phyloP scores from a whole-genome alignment of 805 yeast species.

The Barnettozyma salicaria region DNA sequence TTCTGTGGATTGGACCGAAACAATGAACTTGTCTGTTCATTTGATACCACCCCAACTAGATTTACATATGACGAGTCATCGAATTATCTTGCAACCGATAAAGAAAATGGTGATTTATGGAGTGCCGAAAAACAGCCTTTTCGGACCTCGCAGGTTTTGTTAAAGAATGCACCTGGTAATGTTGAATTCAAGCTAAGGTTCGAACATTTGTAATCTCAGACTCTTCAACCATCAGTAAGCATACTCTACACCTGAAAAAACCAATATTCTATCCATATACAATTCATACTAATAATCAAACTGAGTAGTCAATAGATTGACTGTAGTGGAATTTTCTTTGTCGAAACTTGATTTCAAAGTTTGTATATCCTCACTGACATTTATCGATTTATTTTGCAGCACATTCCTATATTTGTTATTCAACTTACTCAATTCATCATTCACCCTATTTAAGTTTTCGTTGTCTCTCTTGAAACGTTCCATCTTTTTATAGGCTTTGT shows the following conservation, averaged over 20 bases:
- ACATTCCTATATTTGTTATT: constrained; percentile 7
- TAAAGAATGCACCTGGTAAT: constrained; percentile 5
- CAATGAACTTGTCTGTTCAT: constrained; percentile 3
- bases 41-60: constrained; percentile 1
- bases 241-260: no score
- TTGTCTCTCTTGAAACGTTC: constrained; percentile 10
- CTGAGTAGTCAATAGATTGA: constrained; percentile 3
- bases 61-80: constrained; percentile 8
- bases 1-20: constrained; percentile 50
- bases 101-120: constrained; percentile 5
- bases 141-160: constrained; percentile 9
- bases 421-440: constrained; percentile 9
- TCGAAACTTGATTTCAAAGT: not conserved
- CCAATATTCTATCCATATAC: no score
- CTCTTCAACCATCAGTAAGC: no score
- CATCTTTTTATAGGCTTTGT: constrained; percentile 9
- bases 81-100: not conserved
- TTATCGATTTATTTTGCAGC: constrained; percentile 1
- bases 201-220: constrained; percentile 1
- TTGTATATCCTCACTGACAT: not conserved
- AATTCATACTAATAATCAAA: no score
- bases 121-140: constrained; percentile 11
- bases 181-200: constrained; percentile 9
- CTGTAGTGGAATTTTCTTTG: constrained; percentile 7
- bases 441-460: constrained; percentile 10